A percentile compares a stretch with the other conserved stretches of the same genome.
phyloP scores from a whole-genome alignment of 1,284 basidiomycete species.

The Amylostereum areolatum region DNA sequence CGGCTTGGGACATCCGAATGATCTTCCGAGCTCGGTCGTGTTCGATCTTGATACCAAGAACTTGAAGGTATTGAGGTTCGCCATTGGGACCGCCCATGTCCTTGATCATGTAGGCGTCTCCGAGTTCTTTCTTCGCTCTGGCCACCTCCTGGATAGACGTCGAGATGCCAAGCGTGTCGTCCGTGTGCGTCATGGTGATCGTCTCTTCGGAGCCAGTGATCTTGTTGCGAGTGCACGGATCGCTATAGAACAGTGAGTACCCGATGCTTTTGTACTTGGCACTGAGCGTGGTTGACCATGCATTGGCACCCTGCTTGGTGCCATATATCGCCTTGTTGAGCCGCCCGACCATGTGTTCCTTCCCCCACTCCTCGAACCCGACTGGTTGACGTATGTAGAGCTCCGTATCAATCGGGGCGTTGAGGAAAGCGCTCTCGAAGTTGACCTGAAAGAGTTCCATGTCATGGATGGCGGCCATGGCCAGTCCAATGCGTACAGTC shows the following conservation, averaged over 20 bases:
- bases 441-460: neutral
- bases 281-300: neutral
- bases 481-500: neutral
- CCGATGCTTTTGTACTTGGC: neutral
- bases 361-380: neutral
- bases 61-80: constrained; percentile 21
- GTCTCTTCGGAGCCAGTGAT: too few species aligned
- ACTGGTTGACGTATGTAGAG: neutral
- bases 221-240: too few species aligned
- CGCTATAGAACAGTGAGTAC: neutral
- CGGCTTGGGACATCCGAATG: constrained; percentile 21
- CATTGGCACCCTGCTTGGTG: neutral
- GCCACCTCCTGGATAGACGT: constrained; percentile 12
- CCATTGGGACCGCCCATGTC: constrained; percentile 29
- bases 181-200: constrained; percentile 27
- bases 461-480: neutral
- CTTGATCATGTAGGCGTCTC: constrained; percentile 20
- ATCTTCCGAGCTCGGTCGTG: too few species aligned
- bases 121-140: constrained; percentile 18
- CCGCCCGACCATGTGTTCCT: neutral
- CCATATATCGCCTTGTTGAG: neutral
- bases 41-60: too few species aligned
- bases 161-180: constrained; percentile 24
- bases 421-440: neutral
- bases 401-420: neutral